phyloP scores from a whole-genome alignment of 1,139 yeast species.

The Blastobotrys ciferrii region DNA sequence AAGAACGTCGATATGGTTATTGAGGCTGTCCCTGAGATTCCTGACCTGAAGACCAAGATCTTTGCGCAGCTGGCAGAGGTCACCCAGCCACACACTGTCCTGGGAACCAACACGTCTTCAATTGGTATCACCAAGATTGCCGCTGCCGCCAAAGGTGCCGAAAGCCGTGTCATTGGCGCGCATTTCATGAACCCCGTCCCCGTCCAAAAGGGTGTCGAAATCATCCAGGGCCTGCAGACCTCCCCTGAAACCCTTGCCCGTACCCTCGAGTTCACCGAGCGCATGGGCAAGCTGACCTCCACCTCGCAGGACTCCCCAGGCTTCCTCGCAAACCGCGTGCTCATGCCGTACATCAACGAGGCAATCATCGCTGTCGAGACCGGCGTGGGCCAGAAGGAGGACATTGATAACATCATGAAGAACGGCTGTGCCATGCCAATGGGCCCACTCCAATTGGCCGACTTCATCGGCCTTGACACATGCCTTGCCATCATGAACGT shows the following conservation, averaged over 20 bases:
- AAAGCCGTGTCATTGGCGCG: slow-evolving; percentile 42
- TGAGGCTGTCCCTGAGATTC: slow-evolving; percentile 47
- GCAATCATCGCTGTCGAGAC: slow-evolving; percentile 44
- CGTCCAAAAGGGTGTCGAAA: slow-evolving; percentile 46
- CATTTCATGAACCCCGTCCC: slow-evolving; percentile 50
- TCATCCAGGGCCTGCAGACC: slow-evolving; percentile 44
- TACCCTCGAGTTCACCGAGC: slow-evolving; percentile 35
- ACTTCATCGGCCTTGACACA: slow-evolving; percentile 46
- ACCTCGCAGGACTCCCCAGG: slow-evolving; percentile 44
- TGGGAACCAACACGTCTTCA: slow-evolving; percentile 46
- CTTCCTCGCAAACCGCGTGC: slow-evolving; percentile 44
- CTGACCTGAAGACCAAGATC: slow-evolving; percentile 38
- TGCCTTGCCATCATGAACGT: slow-evolving; percentile 45
- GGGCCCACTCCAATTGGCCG: slow-evolving; percentile 47
- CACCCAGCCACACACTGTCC: slow-evolving; percentile 35
- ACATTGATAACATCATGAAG: slow-evolving; percentile 45
- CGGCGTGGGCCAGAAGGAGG: slow-evolving; percentile 43
- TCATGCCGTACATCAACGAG: slow-evolving; percentile 46
- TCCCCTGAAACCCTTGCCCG: slow-evolving; percentile 36
- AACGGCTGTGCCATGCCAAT: slow-evolving; percentile 49
- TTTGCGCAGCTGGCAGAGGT: slow-evolving; percentile 38
- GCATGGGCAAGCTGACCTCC: slow-evolving; percentile 42
- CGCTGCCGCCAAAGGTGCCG: slow-evolving; percentile 44
- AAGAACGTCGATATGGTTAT: slow-evolving; percentile 40
- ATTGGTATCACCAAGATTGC: slow-evolving; percentile 45